Conservation (phyloP, 805 yeast species). For the Wickerhamiella occidentalis region DNA sequence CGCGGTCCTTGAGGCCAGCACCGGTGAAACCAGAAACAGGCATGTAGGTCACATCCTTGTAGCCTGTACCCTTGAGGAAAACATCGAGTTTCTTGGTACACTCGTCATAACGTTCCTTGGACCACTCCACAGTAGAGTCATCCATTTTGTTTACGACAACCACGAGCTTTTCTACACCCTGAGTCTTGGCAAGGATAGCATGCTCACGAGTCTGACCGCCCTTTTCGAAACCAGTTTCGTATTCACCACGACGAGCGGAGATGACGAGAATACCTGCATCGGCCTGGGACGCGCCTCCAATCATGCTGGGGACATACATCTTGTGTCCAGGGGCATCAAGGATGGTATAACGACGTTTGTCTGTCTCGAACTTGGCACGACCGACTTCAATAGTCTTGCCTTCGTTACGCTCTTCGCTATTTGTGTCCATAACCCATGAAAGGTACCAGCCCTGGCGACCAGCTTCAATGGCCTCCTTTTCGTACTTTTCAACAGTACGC, state of each 20-base stretch:
- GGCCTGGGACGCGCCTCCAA: conserved; percentile 99
- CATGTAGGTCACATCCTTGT: conserved; percentile 81
- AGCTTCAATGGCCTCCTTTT: conserved; percentile 96
- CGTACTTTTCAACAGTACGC: conserved; percentile 96
- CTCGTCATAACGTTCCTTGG: conserved; percentile 90
- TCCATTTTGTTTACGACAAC: conserved; percentile 98
- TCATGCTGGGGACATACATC: conserved; percentile 97
- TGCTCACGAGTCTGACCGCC: conserved; percentile 99
- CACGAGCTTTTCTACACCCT: conserved; percentile 88
- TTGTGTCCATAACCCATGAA: conserved; percentile 99
- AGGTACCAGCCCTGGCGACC: conserved; percentile 99
- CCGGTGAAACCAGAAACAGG: conserved; percentile 98
- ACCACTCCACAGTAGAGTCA: conserved; percentile 94
- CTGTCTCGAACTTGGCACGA: conserved; percentile 94
- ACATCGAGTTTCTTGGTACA: conserved; percentile 70
- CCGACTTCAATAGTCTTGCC: conserved; percentile 99
- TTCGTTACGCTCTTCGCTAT: conserved; percentile 96
- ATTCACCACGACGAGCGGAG: conserved; percentile 98
- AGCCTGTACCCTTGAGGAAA: conserved; percentile 74
- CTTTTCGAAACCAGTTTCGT: conserved; percentile 97
- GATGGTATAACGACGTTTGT: conserved; percentile 92
- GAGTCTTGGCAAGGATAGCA: conserved; percentile 93
- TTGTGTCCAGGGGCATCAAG: conserved; percentile 99
- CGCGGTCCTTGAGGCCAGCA: conserved; percentile 85
- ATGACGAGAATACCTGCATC: conserved; percentile 96